Percentiles rank a stretch among this genome's conserved stretches.
Conservation (phyloP, 345 rosid genomes). For the Durio zibethinus region DNA sequence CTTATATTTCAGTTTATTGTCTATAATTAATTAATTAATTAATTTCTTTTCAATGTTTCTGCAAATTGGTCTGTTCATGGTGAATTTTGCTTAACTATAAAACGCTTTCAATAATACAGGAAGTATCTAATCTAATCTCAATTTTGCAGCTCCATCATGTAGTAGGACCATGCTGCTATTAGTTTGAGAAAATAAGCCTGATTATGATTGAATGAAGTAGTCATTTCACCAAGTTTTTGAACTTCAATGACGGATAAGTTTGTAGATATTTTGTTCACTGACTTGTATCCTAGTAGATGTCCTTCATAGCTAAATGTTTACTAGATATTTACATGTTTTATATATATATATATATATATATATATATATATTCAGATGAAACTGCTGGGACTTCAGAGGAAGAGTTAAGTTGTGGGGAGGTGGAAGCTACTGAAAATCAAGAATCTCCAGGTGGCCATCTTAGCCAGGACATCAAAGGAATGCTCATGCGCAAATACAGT, state of each 20-base stretch:
- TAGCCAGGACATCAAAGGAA: constrained; percentile 38
- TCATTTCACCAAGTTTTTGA: too few relatives aligned
- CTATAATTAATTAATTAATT: too few relatives aligned
- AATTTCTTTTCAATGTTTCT: not conserved
- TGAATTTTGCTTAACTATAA: too few relatives aligned
- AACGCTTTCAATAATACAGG: too few relatives aligned
- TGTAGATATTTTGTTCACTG: not conserved
- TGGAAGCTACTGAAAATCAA: constrained; percentile 34
- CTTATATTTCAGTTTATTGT: not conserved
- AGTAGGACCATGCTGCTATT: too few relatives aligned
- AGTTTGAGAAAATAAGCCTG: too few relatives aligned
- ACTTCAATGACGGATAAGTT: not conserved
- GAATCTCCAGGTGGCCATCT: constrained; percentile 8
- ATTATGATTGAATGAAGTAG: not conserved
- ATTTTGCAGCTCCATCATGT: too few relatives aligned
- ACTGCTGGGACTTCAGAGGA: constrained; percentile 25
- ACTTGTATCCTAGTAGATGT: not conserved
- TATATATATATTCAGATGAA: too few relatives aligned
- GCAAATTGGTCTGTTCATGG: not conserved
- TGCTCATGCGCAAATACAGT: constrained; percentile 54
- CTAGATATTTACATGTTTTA: too few relatives aligned
- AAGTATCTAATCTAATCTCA: too few relatives aligned
- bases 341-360: too few relatives aligned
- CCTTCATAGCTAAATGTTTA: too few relatives aligned
- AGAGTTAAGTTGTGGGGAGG: constrained; percentile 44